A percentile compares a stretch with the other conserved stretches of the same genome.
Evolutionary conservation across 169 alveolate species (phyloP).

Genomic region (Plasmodium yoelii): DNA sequence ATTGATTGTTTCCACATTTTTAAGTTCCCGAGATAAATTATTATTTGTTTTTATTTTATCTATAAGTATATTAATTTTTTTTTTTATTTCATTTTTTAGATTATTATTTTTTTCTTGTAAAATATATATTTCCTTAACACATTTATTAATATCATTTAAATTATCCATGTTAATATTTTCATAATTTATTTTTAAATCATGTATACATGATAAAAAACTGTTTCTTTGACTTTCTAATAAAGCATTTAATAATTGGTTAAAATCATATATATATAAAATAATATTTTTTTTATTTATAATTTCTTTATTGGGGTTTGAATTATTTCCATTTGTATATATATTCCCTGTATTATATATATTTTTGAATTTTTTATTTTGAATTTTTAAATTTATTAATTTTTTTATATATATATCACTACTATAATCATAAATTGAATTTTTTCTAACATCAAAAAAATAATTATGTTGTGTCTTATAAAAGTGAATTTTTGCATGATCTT

Average conservation of each 20-base stretch:
- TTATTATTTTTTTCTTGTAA: constrained; percentile 49
- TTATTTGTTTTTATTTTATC: constrained; percentile 25
- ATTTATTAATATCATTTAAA: constrained; percentile 30
- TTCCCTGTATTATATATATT: constrained; percentile 39
- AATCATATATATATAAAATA: constrained; percentile 55
- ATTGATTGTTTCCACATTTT: constrained; percentile 45
- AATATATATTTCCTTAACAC: constrained; percentile 16
- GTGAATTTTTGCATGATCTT: constrained; percentile 54
- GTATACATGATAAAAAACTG: constrained; percentile 35
- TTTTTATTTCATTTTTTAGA: constrained; percentile 21
- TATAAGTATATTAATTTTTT: constrained; percentile 30
- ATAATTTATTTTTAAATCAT: constrained; percentile 41
- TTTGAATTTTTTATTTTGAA: constrained; percentile 36
- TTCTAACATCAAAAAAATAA: constrained; percentile 50
- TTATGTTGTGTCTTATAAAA: constrained; percentile 45
- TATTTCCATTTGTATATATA: constrained; percentile 14
- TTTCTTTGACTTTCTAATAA: constrained; percentile 64
- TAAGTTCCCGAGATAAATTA: constrained; percentile 13
- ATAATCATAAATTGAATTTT: constrained; percentile 62
- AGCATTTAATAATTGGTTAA: constrained; percentile 57
- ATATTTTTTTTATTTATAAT: constrained; percentile 52
- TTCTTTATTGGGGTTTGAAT: constrained; percentile 10
- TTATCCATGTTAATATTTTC: constrained; percentile 33
- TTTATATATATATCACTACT: constrained; percentile 53
- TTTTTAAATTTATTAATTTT: constrained; percentile 66